These are phyloP conservation scores for Recurvomyces mirabilis DNA, from an alignment of 495 filamentous ascomycete species.

Conservation along the genomic window DNA sequence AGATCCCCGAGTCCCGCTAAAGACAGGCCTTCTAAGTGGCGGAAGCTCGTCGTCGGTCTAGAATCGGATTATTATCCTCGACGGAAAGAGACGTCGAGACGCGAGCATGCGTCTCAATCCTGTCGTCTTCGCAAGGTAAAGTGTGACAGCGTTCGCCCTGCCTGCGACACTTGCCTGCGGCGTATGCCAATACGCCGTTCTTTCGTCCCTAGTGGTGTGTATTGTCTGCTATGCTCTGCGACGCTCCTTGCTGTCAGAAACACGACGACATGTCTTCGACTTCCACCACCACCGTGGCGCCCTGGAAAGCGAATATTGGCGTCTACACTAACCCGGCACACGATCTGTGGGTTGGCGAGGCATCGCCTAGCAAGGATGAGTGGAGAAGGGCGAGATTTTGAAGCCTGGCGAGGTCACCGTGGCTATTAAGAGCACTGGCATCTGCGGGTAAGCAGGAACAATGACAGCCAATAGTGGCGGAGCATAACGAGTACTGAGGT, in stretches of 20 bases:
- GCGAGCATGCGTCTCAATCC: constrained; percentile 8
- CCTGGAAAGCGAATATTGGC: constrained; percentile 72
- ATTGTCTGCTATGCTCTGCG: constrained; percentile 11
- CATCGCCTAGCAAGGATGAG: constrained; percentile 63
- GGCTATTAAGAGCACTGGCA: constrained; percentile 79
- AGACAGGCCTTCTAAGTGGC: no score
- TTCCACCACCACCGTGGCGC: constrained; percentile 20
- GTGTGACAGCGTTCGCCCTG: constrained; percentile 11
- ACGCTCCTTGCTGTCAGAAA: constrained; percentile 12
- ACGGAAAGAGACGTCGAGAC: no score
- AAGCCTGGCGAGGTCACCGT: constrained; percentile 74
- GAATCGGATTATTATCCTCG: no score
- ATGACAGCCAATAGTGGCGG: no score
- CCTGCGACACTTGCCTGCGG: constrained; percentile 7
- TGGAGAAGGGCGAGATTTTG: constrained; percentile 57
- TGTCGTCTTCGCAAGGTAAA: constrained; percentile 16
- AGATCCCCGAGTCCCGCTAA: no score
- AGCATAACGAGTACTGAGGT: no score
- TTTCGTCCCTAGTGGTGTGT: no score
- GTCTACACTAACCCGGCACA: constrained; percentile 90
- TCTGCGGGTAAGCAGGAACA: constrained; percentile 89
- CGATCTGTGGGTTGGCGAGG: constrained; percentile 78
- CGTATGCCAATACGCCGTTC: no score
- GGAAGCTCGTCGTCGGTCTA: no score
- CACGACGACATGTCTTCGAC: constrained; percentile 13